These are phyloP conservation scores for Coleophoma eucalyptorum DNA, from an alignment of 2,329 filamentous ascomycete genomes.

Conservation along the genomic window DNA sequence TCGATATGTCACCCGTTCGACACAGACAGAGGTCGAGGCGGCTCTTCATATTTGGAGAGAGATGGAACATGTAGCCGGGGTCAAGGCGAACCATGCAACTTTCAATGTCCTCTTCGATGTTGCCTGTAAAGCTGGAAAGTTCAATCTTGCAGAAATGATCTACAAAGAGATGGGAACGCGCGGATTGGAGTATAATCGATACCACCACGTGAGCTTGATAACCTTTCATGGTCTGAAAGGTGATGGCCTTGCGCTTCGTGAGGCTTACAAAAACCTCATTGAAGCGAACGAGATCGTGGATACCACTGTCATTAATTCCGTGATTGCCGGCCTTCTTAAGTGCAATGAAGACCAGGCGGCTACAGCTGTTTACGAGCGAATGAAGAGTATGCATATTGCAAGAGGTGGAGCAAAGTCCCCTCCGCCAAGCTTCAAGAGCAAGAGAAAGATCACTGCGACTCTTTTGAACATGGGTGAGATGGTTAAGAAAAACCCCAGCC, in stretches of 20 bases:
- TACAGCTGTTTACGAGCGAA: slow-evolving; percentile 75
- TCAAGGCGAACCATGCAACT: slow-evolving; percentile 70
- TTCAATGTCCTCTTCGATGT: slow-evolving; percentile 93
- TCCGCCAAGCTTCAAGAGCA: slow-evolving; percentile 29
- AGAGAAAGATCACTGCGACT: slow-evolving; percentile 41
- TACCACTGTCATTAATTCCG: slow-evolving; percentile 79
- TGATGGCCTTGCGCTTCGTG: slow-evolving; percentile 70
- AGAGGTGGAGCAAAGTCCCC: slow-evolving; percentile 20
- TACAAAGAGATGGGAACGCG: slow-evolving; percentile 75
- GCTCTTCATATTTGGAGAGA: slow-evolving; percentile 79
- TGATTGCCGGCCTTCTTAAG: slow-evolving; percentile 74
- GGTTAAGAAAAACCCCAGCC: slow-evolving; percentile 48
- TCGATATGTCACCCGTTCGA: slow-evolving; percentile 59
- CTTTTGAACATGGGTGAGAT: slow-evolving; percentile 56
- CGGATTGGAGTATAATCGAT: slow-evolving; percentile 67
- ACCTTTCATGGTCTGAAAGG: slow-evolving; percentile 75
- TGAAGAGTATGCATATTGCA: slow-evolving; percentile 53
- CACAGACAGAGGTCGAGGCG: slow-evolving; percentile 58
- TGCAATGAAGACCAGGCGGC: slow-evolving; percentile 75
- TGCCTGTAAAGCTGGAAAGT: slow-evolving; percentile 82
- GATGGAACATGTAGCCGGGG: slow-evolving; percentile 73
- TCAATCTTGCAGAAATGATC: slow-evolving; percentile 77
- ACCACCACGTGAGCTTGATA: slow-evolving; percentile 78
- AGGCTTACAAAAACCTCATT: slow-evolving; percentile 80
- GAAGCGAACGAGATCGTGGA: slow-evolving; percentile 83